Conservation (phyloP, 2,329 filamentous ascomycete genomes). For the Aspergillus udagawae region DNA sequence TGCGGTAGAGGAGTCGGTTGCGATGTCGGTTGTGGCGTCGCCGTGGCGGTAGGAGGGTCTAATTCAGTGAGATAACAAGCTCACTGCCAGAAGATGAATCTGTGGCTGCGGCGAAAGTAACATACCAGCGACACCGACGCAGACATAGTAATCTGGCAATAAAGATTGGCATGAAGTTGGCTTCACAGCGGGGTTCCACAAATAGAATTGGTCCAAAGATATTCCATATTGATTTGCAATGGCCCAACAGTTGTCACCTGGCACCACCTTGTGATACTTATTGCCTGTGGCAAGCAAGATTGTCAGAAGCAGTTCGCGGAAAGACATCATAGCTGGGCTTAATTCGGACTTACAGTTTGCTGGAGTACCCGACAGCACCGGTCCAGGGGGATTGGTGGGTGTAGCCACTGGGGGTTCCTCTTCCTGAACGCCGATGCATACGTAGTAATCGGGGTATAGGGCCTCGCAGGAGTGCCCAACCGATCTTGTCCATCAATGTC, state of each 20-base stretch:
- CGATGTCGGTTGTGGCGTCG: background rate
- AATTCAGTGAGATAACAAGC: background rate
- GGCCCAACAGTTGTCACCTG: background rate
- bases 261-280: slow-evolving; percentile 1
- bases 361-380: background rate
- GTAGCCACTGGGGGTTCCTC: background rate
- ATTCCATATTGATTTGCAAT: slow-evolving; percentile 1
- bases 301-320: background rate
- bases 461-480: background rate
- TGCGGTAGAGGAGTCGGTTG: too few species aligned
- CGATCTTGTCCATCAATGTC: background rate
- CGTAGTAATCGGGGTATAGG: background rate
- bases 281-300: background rate
- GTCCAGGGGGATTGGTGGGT: background rate
- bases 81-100: background rate
- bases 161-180: background rate
- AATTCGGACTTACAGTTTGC: background rate
- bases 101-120: background rate
- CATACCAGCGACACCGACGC: background rate
- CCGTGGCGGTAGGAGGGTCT: background rate
- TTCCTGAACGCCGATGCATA: background rate
- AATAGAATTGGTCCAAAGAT: background rate
- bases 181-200: slow-evolving; percentile 1
- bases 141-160: background rate
- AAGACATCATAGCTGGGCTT: background rate